Evolutionary conservation across 2,329 filamentous ascomycete genomes (phyloP), one percentile per base, ranked within the genome.

Genomic region (Fusarium sp.): DNA sequence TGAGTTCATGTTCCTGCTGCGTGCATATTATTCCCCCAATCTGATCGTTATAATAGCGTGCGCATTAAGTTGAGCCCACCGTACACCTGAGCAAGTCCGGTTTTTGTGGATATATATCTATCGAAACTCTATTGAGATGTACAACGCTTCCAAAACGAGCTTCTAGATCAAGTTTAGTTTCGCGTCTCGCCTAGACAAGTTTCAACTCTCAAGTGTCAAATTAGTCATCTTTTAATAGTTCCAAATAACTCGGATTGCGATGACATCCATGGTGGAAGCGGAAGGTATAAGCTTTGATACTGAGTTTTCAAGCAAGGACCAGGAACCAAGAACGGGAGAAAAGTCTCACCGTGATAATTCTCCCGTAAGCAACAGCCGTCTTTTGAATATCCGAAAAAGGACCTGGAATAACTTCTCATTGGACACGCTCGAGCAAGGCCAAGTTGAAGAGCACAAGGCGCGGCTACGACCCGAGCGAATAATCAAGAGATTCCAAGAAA

Each of bases 351-450:
- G 1, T 58, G 72, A 64, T 75, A 73, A 10, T 71, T 58, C 57
- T 84, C 82, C 4, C 79, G 80, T n/a, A 86, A 66, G 30, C 82
- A 6, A 82, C 78, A 41, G 85, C 83, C 19, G 71, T 71, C 62
- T 83, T 26, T 17, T 8, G 45, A 52, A 64, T 44, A 46, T 40
- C 35, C 40, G 7, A 53, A 33, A 46, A 46, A 37, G 33, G 37
- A 41, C 39, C 35, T 28, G 32, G 9, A 17, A 39, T 13, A 10
- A 15, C 13, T 24, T 37, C 2, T 39, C 6, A 64, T 65, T 65
- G 61, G 60, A 10, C 19, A 33, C 19, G n/a, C 7, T 11, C 10
- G 37, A 32, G 13, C n/a, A 52, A 37, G 52, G 44, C 35, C 43
- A 55, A 30, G 28, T 30, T 30, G 11, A 30, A 30, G 28, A 30